Percentiles rank a stretch among this genome's conserved stretches.
phyloP scores from a whole-genome alignment of 2,329 filamentous ascomycete genomes.

The Pseudogymnoascus sp. region DNA sequence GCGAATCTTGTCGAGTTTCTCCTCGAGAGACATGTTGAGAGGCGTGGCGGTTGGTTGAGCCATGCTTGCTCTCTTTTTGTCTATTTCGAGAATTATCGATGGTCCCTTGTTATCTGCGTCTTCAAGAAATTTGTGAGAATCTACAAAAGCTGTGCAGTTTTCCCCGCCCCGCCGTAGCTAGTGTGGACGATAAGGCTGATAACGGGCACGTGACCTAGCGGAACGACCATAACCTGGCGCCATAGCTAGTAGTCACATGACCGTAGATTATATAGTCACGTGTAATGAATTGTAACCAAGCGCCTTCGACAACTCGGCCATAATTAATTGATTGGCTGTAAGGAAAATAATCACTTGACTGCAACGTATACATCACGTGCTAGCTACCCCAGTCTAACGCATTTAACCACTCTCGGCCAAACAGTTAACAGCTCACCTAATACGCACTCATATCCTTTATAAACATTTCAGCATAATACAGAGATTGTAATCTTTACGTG shows the following conservation, averaged over 20 bases:
- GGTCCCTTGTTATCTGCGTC: slow-evolving; percentile 5
- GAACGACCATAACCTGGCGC: not conserved
- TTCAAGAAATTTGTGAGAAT: slow-evolving; percentile 18
- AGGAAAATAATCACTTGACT: not conserved
- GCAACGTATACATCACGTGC: not conserved
- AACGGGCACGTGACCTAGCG: not conserved
- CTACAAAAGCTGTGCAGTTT: slow-evolving; percentile 10
- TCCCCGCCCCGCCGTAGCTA: slow-evolving; percentile 9
- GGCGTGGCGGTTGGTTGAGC: slow-evolving; percentile 22
- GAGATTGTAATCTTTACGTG: not conserved
- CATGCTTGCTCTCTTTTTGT: slow-evolving; percentile 12
- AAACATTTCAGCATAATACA: not conserved
- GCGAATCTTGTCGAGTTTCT: slow-evolving; percentile 95
- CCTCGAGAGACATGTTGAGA: slow-evolving; percentile 56
- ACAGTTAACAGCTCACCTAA: not conserved
- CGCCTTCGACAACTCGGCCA: not conserved
- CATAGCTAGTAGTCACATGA: not conserved
- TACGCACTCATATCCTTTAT: not conserved
- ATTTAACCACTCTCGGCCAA: not conserved
- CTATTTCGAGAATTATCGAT: slow-evolving; percentile 8
- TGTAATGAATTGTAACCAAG: not conserved
- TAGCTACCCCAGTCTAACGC: not conserved
- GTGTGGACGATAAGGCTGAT: not conserved
- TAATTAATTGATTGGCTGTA: not conserved
- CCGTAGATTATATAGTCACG: not conserved